Evolutionary conservation across 164 flowering plant species (phyloP), one percentile per base, ranked within the genome.

Genomic region (Tetrastigma voinierianum): DNA sequence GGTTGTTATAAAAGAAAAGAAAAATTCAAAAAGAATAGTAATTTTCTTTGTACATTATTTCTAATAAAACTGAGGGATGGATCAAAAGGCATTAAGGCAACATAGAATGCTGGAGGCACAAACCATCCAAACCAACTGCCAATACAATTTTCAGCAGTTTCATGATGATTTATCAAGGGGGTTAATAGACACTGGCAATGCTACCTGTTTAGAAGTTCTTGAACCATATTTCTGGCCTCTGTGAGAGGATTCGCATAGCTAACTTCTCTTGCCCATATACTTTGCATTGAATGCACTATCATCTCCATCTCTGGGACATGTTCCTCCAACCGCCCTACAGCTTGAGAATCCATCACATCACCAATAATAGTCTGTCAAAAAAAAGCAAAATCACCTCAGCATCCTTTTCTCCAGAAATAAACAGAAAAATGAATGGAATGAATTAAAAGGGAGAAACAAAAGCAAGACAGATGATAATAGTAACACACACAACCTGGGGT

Each of bases 221-320:
- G 78, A 52, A 82, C 48, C 20, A 80, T 51, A 61, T 65, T 72
- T 72, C 83, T 81, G 56, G 93, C 89, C 62, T 89, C 88, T 4
- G 65, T 52, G 11, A 83, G 85, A 46, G 77, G 67, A 70, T 85
- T 68, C 8, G 75, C 20, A 53, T 24, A 55, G 70, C 54, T 43
- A 67, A 87, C 88, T 45, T 86, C 89, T 17, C 32, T 65, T 23
- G 81, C 88, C 90, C 93, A 86, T 53, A 93, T 32, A 70, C 87
- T 77, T 60, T 62, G 78, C 80, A 86, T 63, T 55, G 80, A 46
- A 63, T 66, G 72, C 67, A 71, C 10, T 40, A 70, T 18, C 72
- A 73, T 71, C 24, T 77, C 81, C 70, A 68, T 64, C 64, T 79
- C 80, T 2, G 58, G 32, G 15, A 74, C 75, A 51, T 74, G 77